phyloP scores from a whole-genome alignment of 2,329 filamentous ascomycete species.

The Penicillium sp. region DNA sequence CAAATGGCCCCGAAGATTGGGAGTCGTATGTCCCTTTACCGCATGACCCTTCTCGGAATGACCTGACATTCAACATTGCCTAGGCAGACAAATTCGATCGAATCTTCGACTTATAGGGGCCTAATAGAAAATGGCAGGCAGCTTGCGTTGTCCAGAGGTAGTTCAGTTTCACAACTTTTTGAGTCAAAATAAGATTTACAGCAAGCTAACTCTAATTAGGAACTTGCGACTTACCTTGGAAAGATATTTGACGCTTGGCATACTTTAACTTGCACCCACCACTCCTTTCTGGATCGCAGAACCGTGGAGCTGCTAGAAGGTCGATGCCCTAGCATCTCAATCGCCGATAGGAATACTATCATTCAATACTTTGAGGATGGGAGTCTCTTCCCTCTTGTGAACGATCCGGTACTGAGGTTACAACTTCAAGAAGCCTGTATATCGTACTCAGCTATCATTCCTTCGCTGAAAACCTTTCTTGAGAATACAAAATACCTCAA shows the following conservation, averaged over 20 bases:
- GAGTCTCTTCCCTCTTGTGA: background rate
- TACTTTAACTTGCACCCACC: background rate
- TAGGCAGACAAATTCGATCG: conserved; percentile 5
- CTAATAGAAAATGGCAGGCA: background rate
- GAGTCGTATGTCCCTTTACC: background rate
- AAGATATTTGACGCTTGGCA: conserved; percentile 5
- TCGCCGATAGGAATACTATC: conserved; percentile 7
- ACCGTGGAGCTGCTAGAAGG: conserved; percentile 12
- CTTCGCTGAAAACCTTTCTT: conserved; percentile 10
- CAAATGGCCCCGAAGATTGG: background rate
- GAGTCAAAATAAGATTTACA: no score
- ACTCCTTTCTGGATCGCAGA: conserved; percentile 1
- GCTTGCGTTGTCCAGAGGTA: no score
- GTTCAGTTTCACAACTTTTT: no score
- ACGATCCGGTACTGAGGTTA: background rate
- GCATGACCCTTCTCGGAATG: no score
- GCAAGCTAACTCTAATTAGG: background rate
- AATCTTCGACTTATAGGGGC: conserved; percentile 5
- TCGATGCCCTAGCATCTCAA: conserved; percentile 8
- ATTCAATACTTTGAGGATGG: conserved; percentile 2
- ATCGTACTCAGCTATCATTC: conserved; percentile 7
- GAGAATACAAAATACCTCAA: conserved; percentile 15
- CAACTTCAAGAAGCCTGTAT: background rate
- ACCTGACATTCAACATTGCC: background rate
- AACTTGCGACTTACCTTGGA: conserved; percentile 6